Conservation (phyloP, 2,329 filamentous ascomycete genomes). For the Botrytis fabae region DNA sequence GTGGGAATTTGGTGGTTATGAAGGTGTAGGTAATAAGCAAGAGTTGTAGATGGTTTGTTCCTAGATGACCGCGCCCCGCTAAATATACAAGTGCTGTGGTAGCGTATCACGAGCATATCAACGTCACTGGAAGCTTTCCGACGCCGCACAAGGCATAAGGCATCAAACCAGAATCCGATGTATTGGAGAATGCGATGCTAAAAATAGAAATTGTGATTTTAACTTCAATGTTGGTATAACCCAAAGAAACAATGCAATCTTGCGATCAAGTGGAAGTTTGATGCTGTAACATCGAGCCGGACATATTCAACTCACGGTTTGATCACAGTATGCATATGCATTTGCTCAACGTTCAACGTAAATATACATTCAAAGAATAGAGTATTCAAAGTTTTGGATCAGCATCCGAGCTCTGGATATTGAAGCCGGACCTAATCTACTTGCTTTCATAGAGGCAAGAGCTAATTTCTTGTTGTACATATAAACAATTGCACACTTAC, state of each 20-base stretch:
- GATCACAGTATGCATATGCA: not conserved
- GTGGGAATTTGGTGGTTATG: conserved; percentile 14
- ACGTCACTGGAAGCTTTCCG: conserved; percentile 9
- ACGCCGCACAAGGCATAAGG: not conserved
- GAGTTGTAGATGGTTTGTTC: conserved; percentile 4
- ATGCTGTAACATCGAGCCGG: no score
- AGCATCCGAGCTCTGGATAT: conserved; percentile 19
- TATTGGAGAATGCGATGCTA: not conserved
- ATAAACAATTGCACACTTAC: conserved; percentile 33
- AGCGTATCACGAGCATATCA: not conserved
- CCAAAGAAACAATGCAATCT: no score
- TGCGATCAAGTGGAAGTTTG: not conserved
- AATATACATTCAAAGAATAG: conserved; percentile 8
- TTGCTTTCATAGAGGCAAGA: conserved; percentile 28
- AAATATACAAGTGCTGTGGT: conserved; percentile 6
- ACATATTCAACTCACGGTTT: not conserved
- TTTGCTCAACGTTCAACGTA: not conserved
- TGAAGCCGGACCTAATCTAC: conserved; percentile 32
- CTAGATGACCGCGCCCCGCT: conserved; percentile 10
- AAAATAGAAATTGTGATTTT: not conserved
- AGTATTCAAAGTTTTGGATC: conserved; percentile 21
- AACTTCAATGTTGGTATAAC: not conserved
- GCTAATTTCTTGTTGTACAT: conserved; percentile 35
- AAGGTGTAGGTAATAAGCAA: not conserved
- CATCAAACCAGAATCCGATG: not conserved